These are phyloP conservation scores for Neodidymelliopsis sp. DNA, from an alignment of 2,329 filamentous ascomycete species.

Conservation along the genomic window DNA sequence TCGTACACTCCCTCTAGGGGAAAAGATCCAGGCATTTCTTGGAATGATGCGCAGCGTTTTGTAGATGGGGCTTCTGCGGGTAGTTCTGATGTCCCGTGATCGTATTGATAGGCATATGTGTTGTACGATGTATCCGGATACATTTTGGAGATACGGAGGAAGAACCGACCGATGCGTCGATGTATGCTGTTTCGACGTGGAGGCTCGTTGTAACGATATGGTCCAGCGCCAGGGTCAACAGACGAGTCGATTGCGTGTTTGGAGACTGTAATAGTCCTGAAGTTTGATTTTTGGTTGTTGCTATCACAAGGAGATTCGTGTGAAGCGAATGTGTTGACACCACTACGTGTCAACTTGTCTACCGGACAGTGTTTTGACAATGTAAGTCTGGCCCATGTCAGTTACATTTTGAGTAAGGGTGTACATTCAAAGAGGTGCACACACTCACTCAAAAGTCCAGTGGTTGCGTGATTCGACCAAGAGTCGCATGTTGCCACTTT, in stretches of 20 bases:
- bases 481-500: slow-evolving; percentile 16
- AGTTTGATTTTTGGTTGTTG: background rate
- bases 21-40: slow-evolving; percentile 11
- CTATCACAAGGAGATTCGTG: too few relatives aligned
- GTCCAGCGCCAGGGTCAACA: background rate
- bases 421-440: background rate
- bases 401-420: too few relatives aligned
- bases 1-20: background rate
- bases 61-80: background rate
- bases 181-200: slow-evolving; percentile 9
- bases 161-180: background rate
- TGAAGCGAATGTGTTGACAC: background rate
- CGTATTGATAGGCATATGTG: slow-evolving; percentile 1
- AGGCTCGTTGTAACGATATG: background rate
- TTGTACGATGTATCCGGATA: background rate
- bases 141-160: slow-evolving; percentile 1
- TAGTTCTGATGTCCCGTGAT: background rate
- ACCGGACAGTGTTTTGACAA: slow-evolving; percentile 2
- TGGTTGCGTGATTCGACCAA: slow-evolving; percentile 9
- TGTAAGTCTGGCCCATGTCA: slow-evolving; percentile 4
- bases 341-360: background rate
- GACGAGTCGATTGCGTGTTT: background rate
- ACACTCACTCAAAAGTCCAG: slow-evolving; percentile 18
- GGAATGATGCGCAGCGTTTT: background rate
- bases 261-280: background rate